These are phyloP conservation scores for Magnaporthales sp. DNA, from an alignment of 2,329 filamentous ascomycete genomes.

Conservation along the genomic window DNA sequence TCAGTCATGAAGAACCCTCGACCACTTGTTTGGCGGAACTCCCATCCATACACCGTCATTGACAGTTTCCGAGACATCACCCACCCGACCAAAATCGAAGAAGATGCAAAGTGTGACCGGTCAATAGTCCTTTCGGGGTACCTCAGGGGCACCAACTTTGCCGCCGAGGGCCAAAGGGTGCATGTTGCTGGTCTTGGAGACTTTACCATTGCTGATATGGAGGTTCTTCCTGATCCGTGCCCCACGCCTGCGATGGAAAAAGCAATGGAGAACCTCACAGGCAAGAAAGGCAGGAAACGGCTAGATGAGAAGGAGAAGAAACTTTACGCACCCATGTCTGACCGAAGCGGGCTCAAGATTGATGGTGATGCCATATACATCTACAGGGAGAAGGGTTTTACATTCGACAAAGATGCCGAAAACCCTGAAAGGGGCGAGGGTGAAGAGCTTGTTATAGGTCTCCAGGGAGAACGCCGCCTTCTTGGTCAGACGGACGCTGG, in stretches of 20 bases:
- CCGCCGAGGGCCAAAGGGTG: conserved; percentile 69
- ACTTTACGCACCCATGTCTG: conserved; percentile 94
- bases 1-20: conserved; percentile 99
- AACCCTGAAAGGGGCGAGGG: conserved; percentile 78
- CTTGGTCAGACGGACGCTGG: conserved; percentile 77
- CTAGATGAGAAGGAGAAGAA: conserved; percentile 96
- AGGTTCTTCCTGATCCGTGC: conserved; percentile 86
- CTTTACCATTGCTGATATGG: conserved; percentile 72
- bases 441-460: conserved; percentile 84
- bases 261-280: conserved; percentile 72
- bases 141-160: conserved; percentile 87
- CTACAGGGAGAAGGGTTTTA: conserved; percentile 61
- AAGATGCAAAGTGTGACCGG: conserved; percentile 81
- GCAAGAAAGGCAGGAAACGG: conserved; percentile 70
- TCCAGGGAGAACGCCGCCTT: conserved; percentile 75
- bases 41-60: conserved; percentile 86
- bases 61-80: conserved; percentile 95
- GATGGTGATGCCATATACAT: conserved; percentile 97
- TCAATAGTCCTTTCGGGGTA: conserved; percentile 90
- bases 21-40: conserved; percentile 93
- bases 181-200: conserved; percentile 92
- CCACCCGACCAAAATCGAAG: conserved; percentile 83
- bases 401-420: conserved; percentile 61
- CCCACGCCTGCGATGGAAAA: conserved; percentile 89
- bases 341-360: conserved; percentile 90